A percentile compares a stretch with the other conserved stretches of the same genome.
Evolutionary conservation across 148 eudicot species (phyloP).

Genomic region (Oxyria digyna): DNA sequence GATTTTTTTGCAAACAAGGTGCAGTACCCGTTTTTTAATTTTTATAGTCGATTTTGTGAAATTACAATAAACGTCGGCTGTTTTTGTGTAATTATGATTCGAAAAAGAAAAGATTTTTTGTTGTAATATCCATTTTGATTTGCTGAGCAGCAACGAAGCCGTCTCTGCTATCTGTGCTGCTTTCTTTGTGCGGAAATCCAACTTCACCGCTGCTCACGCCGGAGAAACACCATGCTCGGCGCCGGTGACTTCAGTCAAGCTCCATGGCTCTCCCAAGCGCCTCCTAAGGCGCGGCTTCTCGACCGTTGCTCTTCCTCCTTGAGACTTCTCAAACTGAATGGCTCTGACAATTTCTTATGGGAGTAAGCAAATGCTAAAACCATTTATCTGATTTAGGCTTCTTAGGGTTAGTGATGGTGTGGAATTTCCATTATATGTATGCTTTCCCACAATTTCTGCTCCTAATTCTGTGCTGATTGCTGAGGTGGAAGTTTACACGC

Average conservation of each 20-base stretch:
- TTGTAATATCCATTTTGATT: conserved; percentile 6
- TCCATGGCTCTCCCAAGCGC: conserved; percentile 4
- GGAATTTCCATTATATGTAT: background rate
- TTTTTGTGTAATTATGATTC: background rate
- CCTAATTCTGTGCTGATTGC: background rate
- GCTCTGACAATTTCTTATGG: background rate
- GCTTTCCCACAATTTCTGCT: background rate
- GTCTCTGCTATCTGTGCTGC: background rate
- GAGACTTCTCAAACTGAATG: conserved; percentile 1
- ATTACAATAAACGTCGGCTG: background rate
- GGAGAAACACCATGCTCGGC: conserved; percentile 3
- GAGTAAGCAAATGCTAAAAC: conserved; percentile 1
- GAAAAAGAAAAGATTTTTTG: background rate
- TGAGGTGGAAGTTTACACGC: background rate
- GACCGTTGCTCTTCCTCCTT: conserved; percentile 4
- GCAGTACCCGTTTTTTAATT: no score
- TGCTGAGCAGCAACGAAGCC: background rate
- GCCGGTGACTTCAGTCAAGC: conserved; percentile 7
- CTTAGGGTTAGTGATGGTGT: background rate
- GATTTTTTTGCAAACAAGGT: no score
- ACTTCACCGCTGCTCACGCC: background rate
- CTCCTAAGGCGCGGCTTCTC: background rate
- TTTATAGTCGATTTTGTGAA: background rate
- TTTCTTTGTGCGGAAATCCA: conserved; percentile 1
- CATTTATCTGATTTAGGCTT: background rate